phyloP scores from a whole-genome alignment of 129 eudicot genomes.

The Deinandra increscens region DNA sequence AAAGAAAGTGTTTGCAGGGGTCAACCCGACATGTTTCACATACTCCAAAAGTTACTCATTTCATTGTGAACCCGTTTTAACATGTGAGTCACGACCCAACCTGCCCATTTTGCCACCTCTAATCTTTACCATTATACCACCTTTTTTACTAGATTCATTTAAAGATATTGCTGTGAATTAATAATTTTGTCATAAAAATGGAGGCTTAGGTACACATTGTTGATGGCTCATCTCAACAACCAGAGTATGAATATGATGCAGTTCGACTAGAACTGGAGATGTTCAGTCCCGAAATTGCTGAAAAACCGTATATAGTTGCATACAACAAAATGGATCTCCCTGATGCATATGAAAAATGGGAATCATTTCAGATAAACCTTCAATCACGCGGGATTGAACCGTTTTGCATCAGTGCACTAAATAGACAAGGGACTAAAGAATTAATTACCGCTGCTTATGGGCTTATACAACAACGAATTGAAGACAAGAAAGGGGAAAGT shows the following conservation, averaged over 20 bases:
- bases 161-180: constrained; percentile 21
- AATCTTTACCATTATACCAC: neutral
- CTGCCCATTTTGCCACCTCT: neutral
- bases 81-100: neutral
- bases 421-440: constrained; percentile 75
- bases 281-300: constrained; percentile 93
- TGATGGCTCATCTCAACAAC: constrained; percentile 90
- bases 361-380: constrained; percentile 50
- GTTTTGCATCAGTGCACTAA: constrained; percentile 89
- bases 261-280: constrained; percentile 91
- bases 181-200: constrained; percentile 32
- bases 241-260: constrained; percentile 91
- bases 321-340: constrained; percentile 98
- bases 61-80: neutral
- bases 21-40: neutral
- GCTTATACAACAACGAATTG: constrained; percentile 52
- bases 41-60: neutral
- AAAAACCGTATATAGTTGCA: constrained; percentile 83
- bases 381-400: constrained; percentile 63
- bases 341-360: constrained; percentile 81
- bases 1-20: too few species aligned
- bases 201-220: constrained; percentile 85
- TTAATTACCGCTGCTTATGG: constrained; percentile 75
- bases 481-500: constrained; percentile 49
- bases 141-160: constrained; percentile 1